These are phyloP conservation scores for Leccinum pachyderme DNA, from an alignment of 1,284 basidiomycete species.

Conservation along the genomic window DNA sequence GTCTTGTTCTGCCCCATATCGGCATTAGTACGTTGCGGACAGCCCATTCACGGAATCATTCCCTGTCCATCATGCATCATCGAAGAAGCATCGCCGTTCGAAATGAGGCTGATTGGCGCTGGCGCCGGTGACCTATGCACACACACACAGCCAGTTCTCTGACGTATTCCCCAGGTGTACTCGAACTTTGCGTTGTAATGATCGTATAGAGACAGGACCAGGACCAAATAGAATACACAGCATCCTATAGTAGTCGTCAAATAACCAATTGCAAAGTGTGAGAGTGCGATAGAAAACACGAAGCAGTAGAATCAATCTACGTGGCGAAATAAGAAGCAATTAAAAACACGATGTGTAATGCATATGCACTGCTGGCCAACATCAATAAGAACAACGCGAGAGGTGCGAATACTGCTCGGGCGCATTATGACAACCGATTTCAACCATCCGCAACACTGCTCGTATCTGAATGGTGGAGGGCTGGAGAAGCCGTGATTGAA, in stretches of 20 bases:
- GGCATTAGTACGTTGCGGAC: neutral
- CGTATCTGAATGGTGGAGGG: neutral
- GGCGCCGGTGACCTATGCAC: neutral
- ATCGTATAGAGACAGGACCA: neutral
- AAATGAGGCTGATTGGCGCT: neutral
- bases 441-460: neutral
- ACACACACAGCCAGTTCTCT: neutral
- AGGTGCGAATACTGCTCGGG: neutral
- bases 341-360: conserved; percentile 8
- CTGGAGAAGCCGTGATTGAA: neutral
- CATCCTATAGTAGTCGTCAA: conserved; percentile 19
- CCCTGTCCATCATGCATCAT: neutral
- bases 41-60: neutral
- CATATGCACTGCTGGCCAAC: neutral
- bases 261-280: conserved; percentile 1
- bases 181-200: neutral
- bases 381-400: neutral
- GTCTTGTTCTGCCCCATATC: neutral
- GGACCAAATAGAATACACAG: conserved; percentile 29
- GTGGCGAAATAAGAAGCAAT: conserved; percentile 10
- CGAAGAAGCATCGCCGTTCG: neutral
- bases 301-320: conserved; percentile 31
- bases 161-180: neutral
- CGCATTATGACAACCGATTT: neutral
- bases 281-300: conserved; percentile 5